Evolutionary conservation across 106 monocot species (phyloP).

Genomic region (Allium cepa): DNA sequence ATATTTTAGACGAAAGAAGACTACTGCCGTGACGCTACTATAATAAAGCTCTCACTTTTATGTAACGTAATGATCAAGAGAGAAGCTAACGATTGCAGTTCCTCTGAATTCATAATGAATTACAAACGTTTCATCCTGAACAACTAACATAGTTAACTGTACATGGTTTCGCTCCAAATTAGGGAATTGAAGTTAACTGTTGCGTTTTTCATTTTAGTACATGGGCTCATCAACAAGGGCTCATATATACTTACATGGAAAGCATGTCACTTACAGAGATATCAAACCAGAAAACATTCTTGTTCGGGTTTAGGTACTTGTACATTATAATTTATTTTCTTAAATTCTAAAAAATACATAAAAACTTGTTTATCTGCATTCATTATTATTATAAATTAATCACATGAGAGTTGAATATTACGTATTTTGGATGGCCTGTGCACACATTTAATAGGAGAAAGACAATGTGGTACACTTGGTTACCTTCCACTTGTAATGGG

Average conservation of each 20-base stretch:
- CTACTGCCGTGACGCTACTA: constrained; percentile 59
- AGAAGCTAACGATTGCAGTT: no score
- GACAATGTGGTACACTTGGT: constrained; percentile 98
- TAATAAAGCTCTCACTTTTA: no score
- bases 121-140: no score
- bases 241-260: constrained; percentile 88
- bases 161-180: no score
- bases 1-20: constrained; percentile 88
- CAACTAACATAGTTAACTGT: no score
- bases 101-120: no score
- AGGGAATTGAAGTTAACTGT: no score
- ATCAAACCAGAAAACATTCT: constrained; percentile 97
- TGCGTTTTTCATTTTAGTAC: constrained; percentile 12
- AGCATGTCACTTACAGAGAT: constrained; percentile 97
- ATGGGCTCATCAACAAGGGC: constrained; percentile 79
- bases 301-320: constrained; percentile 46
- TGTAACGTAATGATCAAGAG: no score
- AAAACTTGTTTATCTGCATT: no score
- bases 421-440: constrained; percentile 99
- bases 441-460: constrained; percentile 84
- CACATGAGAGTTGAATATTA: constrained; percentile 90
- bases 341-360: no score
- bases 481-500: constrained; percentile 99
- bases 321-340: no score
- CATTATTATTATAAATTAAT: no score